phyloP scores from a whole-genome alignment of 257 asterid genomes.

The Leonotis leonurus region DNA sequence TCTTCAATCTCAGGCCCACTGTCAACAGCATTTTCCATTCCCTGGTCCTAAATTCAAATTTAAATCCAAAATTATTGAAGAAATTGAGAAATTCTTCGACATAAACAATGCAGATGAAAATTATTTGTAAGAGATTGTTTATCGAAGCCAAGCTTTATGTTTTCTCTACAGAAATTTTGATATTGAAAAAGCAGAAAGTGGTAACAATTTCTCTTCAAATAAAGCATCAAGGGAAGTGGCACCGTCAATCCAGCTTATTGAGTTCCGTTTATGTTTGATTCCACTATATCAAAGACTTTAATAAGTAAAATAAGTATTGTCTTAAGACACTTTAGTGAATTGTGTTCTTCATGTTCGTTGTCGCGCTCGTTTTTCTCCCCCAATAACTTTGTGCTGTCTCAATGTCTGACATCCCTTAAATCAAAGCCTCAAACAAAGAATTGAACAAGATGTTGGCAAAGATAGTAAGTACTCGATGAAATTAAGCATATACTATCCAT shows the following conservation, averaged over 20 bases:
- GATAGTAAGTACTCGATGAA: neutral
- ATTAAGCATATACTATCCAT: conserved; percentile 17
- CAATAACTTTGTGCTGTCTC: neutral
- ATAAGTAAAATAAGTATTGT: neutral
- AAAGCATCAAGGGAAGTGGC: neutral
- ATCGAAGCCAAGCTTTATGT: neutral
- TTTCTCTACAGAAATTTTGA: neutral
- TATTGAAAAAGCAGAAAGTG: neutral
- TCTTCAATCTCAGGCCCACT: conserved; percentile 43
- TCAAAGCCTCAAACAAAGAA: neutral
- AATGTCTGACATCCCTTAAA: neutral
- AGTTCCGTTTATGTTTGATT: too few relatives aligned
- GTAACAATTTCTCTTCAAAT: neutral
- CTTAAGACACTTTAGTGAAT: neutral
- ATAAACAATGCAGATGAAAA: neutral
- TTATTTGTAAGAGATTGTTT: neutral
- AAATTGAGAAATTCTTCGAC: conserved; percentile 7
- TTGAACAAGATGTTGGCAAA: conserved; percentile 2
- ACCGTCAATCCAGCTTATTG: neutral
- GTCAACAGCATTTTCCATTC: conserved; percentile 39
- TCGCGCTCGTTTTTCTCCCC: neutral
- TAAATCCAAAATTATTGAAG: conserved; percentile 4
- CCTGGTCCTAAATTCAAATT: conserved; percentile 43
- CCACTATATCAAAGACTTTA: neutral
- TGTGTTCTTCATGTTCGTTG: neutral